Evolutionary conservation across 495 filamentous ascomycete species (phyloP).

Genomic region (Aspergillus steynii): DNA sequence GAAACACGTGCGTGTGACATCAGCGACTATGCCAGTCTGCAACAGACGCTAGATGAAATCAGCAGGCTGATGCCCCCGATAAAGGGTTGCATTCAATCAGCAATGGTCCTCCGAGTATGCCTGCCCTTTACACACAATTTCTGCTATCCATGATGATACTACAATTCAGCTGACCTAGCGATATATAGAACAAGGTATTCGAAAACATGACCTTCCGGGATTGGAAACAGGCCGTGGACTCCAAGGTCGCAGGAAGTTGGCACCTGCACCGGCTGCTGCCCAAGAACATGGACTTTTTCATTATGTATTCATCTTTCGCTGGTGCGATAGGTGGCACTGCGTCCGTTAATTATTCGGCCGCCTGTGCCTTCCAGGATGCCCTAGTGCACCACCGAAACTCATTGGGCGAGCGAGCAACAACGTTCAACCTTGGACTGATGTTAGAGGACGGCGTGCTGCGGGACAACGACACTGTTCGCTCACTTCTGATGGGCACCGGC

Average conservation of each 20-base stretch:
- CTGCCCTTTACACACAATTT: no score
- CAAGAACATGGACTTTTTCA: constrained; percentile 45
- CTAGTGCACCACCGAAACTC: no score
- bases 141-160: no score
- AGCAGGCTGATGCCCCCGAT: constrained; percentile 26
- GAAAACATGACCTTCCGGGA: constrained; percentile 42
- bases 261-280: constrained; percentile 32
- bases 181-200: constrained; percentile 42
- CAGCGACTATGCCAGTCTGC: constrained; percentile 21
- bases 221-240: constrained; percentile 30
- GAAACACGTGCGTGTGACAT: constrained; percentile 28
- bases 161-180: no score
- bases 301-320: constrained; percentile 37
- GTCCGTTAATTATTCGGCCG: constrained; percentile 38
- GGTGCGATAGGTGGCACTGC: constrained; percentile 27
- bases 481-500: no score
- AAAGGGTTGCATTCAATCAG: constrained; percentile 32
- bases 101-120: no score
- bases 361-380: constrained; percentile 30
- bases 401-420: no score
- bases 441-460: no score
- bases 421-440: no score
- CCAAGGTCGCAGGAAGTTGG: constrained; percentile 47
- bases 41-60: constrained; percentile 15
- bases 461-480: no score